These are phyloP conservation scores for Xylariaceae sp. DNA, from an alignment of 2,329 filamentous ascomycete species.

Conservation along the genomic window DNA sequence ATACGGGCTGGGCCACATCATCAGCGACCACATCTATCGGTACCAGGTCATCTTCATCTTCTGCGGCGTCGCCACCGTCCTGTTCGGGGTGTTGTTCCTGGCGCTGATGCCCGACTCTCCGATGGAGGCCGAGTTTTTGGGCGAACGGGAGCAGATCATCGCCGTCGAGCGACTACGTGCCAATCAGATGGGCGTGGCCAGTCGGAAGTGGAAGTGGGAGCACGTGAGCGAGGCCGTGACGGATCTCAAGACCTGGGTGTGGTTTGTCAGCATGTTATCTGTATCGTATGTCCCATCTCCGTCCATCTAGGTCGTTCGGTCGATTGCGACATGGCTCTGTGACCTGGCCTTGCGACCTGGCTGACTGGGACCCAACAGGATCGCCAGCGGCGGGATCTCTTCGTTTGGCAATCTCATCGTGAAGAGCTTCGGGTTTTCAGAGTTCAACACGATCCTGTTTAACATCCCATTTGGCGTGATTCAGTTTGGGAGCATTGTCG, in stretches of 20 bases:
- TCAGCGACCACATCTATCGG: conserved; percentile 40
- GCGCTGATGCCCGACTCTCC: conserved; percentile 64
- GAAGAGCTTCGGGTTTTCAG: conserved; percentile 39
- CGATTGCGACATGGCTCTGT: background rate
- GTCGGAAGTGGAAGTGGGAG: conserved; percentile 65
- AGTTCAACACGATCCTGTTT: conserved; percentile 40
- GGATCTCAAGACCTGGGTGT: conserved; percentile 52
- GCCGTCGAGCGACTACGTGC: conserved; percentile 69
- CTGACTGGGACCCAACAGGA: conserved; percentile 22
- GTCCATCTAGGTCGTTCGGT: conserved; percentile 40
- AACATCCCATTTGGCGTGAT: conserved; percentile 40
- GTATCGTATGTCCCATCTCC: conserved; percentile 59
- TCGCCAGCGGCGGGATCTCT: conserved; percentile 38
- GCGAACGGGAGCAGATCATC: conserved; percentile 62
- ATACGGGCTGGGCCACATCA: conserved; percentile 50
- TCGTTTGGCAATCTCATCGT: conserved; percentile 41
- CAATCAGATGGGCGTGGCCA: conserved; percentile 74
- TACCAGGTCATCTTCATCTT: conserved; percentile 55
- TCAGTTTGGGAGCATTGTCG: conserved; percentile 33
- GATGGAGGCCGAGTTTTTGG: conserved; percentile 57
- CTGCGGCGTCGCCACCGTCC: conserved; percentile 49
- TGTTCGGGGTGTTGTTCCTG: conserved; percentile 50
- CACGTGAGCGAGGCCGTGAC: conserved; percentile 54
- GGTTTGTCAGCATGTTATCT: conserved; percentile 59
- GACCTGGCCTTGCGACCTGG: background rate